phyloP scores from a whole-genome alignment of 768 basidiomycete species.

The Termitomyces eurrhizus region DNA sequence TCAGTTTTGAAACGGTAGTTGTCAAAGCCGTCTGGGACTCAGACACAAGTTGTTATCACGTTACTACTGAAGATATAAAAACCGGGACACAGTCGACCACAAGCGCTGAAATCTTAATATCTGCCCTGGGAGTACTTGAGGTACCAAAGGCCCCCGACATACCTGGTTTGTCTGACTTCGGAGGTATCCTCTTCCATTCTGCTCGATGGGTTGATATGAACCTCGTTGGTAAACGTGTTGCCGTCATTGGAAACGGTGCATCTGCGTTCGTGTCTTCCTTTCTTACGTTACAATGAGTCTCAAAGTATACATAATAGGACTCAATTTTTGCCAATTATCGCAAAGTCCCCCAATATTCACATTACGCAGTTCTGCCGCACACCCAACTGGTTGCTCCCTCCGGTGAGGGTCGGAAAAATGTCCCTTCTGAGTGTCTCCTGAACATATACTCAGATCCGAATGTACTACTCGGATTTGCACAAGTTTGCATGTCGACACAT shows the following conservation, averaged over 20 bases:
- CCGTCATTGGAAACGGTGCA: conserved; percentile 56
- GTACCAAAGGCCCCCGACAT: conserved; percentile 35
- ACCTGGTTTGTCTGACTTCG: conserved; percentile 35
- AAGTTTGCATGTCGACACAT: conserved; percentile 41
- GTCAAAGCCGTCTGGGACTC: conserved; percentile 42
- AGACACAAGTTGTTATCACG: conserved; percentile 29
- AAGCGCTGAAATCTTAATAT: conserved; percentile 45
- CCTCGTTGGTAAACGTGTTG: conserved; percentile 44
- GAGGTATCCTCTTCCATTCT: conserved; percentile 51
- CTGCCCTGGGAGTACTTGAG: conserved; percentile 46
- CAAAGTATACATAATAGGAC: conserved; percentile 28
- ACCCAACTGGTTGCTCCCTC: conserved; percentile 43
- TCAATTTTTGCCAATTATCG: conserved; percentile 45
- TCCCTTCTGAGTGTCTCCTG: background rate
- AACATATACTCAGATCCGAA: conserved; percentile 16
- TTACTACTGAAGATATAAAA: conserved; percentile 29
- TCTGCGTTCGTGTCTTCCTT: conserved; percentile 38
- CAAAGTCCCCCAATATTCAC: conserved; percentile 33
- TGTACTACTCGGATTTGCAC: conserved; percentile 23
- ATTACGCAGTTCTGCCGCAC: conserved; percentile 50
- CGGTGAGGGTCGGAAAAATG: conserved; percentile 26
- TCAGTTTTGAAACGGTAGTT: conserved; percentile 42
- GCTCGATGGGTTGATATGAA: conserved; percentile 44
- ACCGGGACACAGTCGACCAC: conserved; percentile 26
- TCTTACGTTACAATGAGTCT: background rate